Evolutionary conservation across 257 asterid species (phyloP), one percentile per base, ranked within the genome.

Genomic region (Jacaranda mimosifolia): DNA sequence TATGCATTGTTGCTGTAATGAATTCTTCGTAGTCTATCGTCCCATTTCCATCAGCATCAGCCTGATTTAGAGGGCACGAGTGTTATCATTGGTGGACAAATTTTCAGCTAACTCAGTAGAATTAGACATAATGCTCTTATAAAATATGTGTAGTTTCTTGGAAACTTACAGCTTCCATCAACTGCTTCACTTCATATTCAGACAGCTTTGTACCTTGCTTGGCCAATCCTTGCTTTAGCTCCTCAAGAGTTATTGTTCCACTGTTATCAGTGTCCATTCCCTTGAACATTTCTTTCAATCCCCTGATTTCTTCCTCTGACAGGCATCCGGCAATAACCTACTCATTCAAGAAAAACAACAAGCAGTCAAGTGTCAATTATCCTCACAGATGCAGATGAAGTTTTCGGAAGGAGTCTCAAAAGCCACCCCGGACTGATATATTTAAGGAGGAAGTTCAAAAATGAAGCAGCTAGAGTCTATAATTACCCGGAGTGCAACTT

Each of bases 1-100:
- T 81, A 35, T 87, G 91, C 94, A 87, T 89, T 45, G 90, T 89
- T 77, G 94, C 94, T 75, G 94, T 87, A 15, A 87, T 84, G 88
- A 89, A 87, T 64, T 89, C 94, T 72, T 89, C 90, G 26, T 89
- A 87, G 82, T 89, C 94, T 80, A 87, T 89, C 7, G 86, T 84
- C 35, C 91, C 91, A 42, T 87, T 85, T 42, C 94, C 91, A 76
- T 87, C 91, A 38, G 89, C 94, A 72, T 87, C 91, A 39, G 94
- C 94, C 94, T 85, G 63, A 59, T 26, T 26, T 26, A 45, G 6
- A 39, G 32, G 43, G 55, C 53, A 19, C 8, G 9, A 51, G 60
- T 19, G 56, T 71, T 39, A 43, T 26, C 32, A 26, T 26, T 26
- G 32, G 32, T 26, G 32, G 32, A 57, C 14, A 49, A 32, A 40